Percentiles rank a stretch among this genome's conserved stretches.
Conservation (phyloP, 306 rosid genomes). For the Phaseolus lunatus region DNA sequence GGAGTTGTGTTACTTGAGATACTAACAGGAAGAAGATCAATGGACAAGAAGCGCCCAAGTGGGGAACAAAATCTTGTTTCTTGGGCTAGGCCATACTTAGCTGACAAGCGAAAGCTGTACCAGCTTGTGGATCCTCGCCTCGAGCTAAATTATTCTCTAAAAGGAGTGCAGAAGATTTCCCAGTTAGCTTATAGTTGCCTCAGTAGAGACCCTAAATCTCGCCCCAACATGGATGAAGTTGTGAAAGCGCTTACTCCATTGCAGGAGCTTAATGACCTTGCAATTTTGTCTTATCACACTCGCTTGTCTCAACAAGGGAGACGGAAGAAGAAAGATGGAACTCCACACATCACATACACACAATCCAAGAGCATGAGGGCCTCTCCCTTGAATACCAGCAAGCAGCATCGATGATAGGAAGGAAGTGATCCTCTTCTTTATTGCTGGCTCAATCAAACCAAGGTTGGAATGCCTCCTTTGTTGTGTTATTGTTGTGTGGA, state of each 20-base stretch:
- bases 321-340: constrained; percentile 84
- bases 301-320: constrained; percentile 85
- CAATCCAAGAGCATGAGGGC: constrained; percentile 82
- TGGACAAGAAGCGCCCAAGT: constrained; percentile 95
- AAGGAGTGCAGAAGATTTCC: constrained; percentile 88
- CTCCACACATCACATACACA: constrained; percentile 68
- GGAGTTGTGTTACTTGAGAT: constrained; percentile 95
- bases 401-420: constrained; percentile 64
- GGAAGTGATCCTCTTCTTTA: constrained; percentile 46
- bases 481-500: constrained; percentile 55
- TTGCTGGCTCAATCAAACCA: constrained; percentile 49
- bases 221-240: constrained; percentile 93
- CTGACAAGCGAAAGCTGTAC: constrained; percentile 82
- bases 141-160: constrained; percentile 82
- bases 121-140: constrained; percentile 87
- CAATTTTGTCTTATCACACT: constrained; percentile 75
- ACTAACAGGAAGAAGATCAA: constrained; percentile 92
- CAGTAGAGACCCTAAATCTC: constrained; percentile 82
- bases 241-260: constrained; percentile 80
- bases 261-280: constrained; percentile 87
- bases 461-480: constrained; percentile 53
- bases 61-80: constrained; percentile 92
- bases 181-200: constrained; percentile 88
- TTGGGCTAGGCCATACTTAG: constrained; percentile 90
- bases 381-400: constrained; percentile 77